These are phyloP conservation scores for Tuctoria greenei DNA, from an alignment of 176 grass and related monocot genomes.

Conservation along the genomic window DNA sequence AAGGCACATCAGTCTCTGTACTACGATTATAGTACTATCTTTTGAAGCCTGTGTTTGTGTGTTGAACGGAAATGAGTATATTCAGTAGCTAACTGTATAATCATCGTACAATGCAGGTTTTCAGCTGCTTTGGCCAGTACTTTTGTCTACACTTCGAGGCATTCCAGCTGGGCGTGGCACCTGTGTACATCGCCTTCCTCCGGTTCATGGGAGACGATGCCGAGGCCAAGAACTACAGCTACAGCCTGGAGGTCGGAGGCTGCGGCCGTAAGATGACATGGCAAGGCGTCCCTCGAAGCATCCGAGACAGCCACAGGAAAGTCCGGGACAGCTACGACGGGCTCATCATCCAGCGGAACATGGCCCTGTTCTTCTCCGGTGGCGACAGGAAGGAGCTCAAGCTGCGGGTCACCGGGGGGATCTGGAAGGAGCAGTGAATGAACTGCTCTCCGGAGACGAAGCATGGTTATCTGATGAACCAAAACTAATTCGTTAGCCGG, in stretches of 20 bases:
- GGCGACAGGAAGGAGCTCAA: conserved; percentile 92
- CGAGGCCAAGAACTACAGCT: conserved; percentile 91
- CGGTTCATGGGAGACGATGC: conserved; percentile 89
- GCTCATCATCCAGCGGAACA: conserved; percentile 96
- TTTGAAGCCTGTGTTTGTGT: neutral
- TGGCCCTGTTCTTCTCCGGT: conserved; percentile 91
- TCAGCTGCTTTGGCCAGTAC: conserved; percentile 94
- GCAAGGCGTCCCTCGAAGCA: conserved; percentile 95
- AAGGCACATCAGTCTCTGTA: conserved; percentile 11
- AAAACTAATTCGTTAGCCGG: neutral
- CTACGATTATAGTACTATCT: neutral
- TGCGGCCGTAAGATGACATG: conserved; percentile 86
- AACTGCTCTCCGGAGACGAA: neutral
- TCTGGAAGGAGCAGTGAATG: conserved; percentile 83
- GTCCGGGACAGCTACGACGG: conserved; percentile 91
- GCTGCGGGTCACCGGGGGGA: conserved; percentile 82
- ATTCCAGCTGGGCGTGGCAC: conserved; percentile 78
- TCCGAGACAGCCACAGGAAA: conserved; percentile 90
- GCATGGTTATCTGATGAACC: neutral
- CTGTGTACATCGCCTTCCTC: conserved; percentile 93
- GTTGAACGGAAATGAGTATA: neutral
- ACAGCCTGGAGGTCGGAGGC: conserved; percentile 93
- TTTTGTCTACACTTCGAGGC: conserved; percentile 97
- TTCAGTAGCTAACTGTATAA: neutral
- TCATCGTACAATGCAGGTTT: conserved; percentile 67